Evolutionary conservation across 306 rosid genomes (phyloP).

Genomic region (Castanea sativa): DNA sequence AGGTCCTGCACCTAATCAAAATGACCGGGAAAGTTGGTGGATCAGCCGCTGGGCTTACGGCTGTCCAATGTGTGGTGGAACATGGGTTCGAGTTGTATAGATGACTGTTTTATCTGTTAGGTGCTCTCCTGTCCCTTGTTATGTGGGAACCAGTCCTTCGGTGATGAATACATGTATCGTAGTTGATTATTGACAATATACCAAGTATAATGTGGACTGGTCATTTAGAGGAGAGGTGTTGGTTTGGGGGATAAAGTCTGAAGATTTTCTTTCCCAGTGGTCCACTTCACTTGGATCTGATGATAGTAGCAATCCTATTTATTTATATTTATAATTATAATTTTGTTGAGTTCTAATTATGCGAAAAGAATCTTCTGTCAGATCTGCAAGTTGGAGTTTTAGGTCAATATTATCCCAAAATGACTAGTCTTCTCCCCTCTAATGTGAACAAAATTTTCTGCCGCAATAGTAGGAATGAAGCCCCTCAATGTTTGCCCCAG

Average conservation of each 20-base stretch:
- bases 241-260: neutral
- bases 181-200: neutral
- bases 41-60: conserved; percentile 96
- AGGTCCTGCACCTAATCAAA: conserved; percentile 52
- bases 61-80: conserved; percentile 99
- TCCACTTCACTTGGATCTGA: neutral
- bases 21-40: conserved; percentile 83
- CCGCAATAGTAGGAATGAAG: neutral
- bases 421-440: neutral
- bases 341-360: neutral
- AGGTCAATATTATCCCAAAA: neutral
- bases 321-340: neutral
- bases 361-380: neutral
- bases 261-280: neutral
- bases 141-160: neutral
- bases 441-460: neutral
- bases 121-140: neutral
- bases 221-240: neutral
- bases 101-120: neutral
- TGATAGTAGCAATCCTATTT: neutral
- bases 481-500: neutral
- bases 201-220: neutral
- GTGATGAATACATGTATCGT: neutral
- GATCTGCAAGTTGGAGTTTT: neutral
- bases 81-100: conserved; percentile 97